Evolutionary conservation across 495 filamentous ascomycete genomes (phyloP).

Genomic region (Penicillium maclennaniae): DNA sequence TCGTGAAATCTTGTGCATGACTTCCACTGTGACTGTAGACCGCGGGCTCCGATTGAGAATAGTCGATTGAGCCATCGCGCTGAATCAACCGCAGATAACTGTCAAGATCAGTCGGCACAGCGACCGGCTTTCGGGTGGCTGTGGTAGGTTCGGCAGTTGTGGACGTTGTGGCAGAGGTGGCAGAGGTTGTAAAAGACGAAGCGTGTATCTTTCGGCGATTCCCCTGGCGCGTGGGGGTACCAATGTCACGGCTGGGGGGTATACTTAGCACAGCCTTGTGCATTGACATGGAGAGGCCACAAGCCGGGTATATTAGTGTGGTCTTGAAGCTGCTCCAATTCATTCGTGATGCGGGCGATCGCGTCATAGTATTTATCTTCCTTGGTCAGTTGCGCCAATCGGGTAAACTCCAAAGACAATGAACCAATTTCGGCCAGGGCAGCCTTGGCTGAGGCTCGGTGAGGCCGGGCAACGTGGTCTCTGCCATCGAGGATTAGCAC

Average conservation of each 20-base stretch:
- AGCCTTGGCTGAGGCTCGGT: slow-evolving; percentile 58
- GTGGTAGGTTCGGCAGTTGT: background rate
- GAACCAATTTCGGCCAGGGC: slow-evolving; percentile 85
- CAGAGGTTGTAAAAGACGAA: background rate
- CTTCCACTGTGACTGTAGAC: slow-evolving; percentile 12
- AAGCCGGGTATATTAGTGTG: slow-evolving; percentile 74
- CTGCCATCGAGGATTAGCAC: slow-evolving; percentile 24
- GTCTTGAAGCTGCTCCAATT: slow-evolving; percentile 74
- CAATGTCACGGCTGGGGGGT: slow-evolving; percentile 7
- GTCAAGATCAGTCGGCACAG: slow-evolving; percentile 24
- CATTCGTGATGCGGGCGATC: slow-evolving; percentile 84
- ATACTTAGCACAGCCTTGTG: slow-evolving; percentile 57
- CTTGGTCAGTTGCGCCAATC: slow-evolving; percentile 85
- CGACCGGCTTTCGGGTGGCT: slow-evolving; percentile 12
- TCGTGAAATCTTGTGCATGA: background rate
- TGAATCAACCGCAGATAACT: slow-evolving; percentile 25
- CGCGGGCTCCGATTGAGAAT: slow-evolving; percentile 27
- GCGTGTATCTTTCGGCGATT: background rate
- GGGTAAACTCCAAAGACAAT: slow-evolving; percentile 90
- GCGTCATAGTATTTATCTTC: slow-evolving; percentile 92
- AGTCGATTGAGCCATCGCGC: slow-evolving; percentile 14
- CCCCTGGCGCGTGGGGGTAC: slow-evolving; percentile 2
- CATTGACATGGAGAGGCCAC: slow-evolving; percentile 80
- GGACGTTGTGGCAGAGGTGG: background rate
- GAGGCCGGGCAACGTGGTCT: slow-evolving; percentile 57